Base-by-base conservation (phyloP, 768 basidiomycete species). In the Lentinula detonsa region DNA sequence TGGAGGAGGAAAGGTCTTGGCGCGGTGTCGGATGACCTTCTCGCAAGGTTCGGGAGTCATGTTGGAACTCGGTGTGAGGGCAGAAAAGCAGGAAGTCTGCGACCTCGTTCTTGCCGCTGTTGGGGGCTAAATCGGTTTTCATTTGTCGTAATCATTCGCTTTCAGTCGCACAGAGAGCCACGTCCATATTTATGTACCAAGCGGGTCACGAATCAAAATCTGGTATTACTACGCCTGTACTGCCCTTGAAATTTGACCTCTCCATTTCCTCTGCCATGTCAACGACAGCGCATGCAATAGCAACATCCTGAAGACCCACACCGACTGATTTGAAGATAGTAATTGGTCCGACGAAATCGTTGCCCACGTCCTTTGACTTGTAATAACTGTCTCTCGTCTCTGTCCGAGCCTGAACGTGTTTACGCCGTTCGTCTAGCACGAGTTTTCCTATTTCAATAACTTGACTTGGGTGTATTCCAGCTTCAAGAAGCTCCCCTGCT, bases 1-100 rank as follows among this genome's bases (percentile, higher is more conserved):
- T 35, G 95, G 95, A 23, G 94, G 92, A 28, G 95, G 95, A n/a
- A 98, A 98, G 77, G 91, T 97, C 35, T 82, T 99, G 60, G 95
- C 87, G 23, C 86, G 95, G 63, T 92, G 91, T 76, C 83, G 96
- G 63, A 99, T 98, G 97, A 98, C 96, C 10, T 98, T 84, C 74
- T 87, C 90, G 48, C 78, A 87, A 63, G 94, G 92, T 15, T 81
- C 88, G 65, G 97, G 97, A 8, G 97, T 99, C 16, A 95, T 94
- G 35, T 76, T 99, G 61, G 95, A 98, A 76, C 76, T 99, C 46
- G 81, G 83, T 33, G 95, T 96, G 21, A 86, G 96, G 54, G 95
- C 95, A 56, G 97, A 99, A 73, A 88, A 90, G 74, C 85, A 91
- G 70, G 85, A 85, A 65, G 92, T 87, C 5, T 94, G 92, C 68